Percentiles rank a stretch among this genome's conserved stretches.
Conservation (phyloP, 1,284 basidiomycete species). For the Boletus mariae region DNA sequence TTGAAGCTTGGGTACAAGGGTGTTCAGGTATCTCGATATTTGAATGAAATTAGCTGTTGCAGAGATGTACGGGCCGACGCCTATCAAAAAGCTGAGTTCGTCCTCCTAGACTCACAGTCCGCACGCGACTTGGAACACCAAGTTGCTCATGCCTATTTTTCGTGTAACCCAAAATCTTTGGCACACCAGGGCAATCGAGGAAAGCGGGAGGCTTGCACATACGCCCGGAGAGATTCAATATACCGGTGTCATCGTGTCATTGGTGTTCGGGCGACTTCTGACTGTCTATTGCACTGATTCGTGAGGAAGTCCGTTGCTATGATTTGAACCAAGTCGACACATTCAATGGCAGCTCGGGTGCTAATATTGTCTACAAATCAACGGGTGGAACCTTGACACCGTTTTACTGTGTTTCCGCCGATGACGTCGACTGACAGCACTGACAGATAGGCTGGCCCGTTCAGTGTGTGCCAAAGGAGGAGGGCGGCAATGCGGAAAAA, state of each 20-base stretch:
- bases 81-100: slow-evolving; percentile 12
- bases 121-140: slow-evolving; percentile 11
- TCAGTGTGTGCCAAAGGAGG: slow-evolving; percentile 14
- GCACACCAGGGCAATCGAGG: neutral
- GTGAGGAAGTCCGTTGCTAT: slow-evolving; percentile 18
- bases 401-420: slow-evolving; percentile 15
- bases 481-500: neutral
- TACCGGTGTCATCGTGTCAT: slow-evolving; percentile 4
- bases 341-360: slow-evolving; percentile 9
- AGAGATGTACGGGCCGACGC: slow-evolving; percentile 17
- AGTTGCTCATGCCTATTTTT: slow-evolving; percentile 9
- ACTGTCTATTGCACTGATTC: slow-evolving; percentile 11
- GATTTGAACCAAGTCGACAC: slow-evolving; percentile 14
- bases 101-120: slow-evolving; percentile 21
- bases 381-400: slow-evolving; percentile 7
- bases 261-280: slow-evolving; percentile 21
- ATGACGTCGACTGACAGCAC: slow-evolving; percentile 10
- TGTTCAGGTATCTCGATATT: slow-evolving; percentile 19
- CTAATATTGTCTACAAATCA: slow-evolving; percentile 15
- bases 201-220: neutral
- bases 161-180: slow-evolving; percentile 6
- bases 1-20: neutral
- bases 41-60: slow-evolving; percentile 5
- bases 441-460: neutral
- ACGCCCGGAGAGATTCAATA: slow-evolving; percentile 15